Conservation (phyloP, 1,139 yeast species). For the Groenewaldozyma sp. region DNA sequence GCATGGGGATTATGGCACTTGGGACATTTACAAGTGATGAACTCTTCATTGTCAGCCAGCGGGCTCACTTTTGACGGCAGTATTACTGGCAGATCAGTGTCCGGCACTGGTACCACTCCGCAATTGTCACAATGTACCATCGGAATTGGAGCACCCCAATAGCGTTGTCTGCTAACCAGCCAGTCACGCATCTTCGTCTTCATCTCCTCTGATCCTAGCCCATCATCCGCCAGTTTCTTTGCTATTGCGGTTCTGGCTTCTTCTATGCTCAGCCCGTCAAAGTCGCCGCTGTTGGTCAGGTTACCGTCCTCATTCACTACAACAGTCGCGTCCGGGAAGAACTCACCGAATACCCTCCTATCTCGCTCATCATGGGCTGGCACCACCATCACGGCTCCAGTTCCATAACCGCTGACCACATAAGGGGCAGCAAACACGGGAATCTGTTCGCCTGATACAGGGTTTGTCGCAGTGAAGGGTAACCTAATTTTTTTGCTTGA, state of each 20-base stretch:
- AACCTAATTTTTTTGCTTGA: slow-evolving; percentile 60
- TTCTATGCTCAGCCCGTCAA: slow-evolving; percentile 39
- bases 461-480: slow-evolving; percentile 44
- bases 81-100: slow-evolving; percentile 67
- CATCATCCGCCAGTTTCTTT: slow-evolving; percentile 31
- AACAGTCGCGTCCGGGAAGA: slow-evolving; percentile 29
- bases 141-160: slow-evolving; percentile 99
- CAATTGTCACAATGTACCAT: slow-evolving; percentile 76
- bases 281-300: slow-evolving; percentile 41
- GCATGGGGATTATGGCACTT: slow-evolving; percentile 68
- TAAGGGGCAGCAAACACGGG: slow-evolving; percentile 90
- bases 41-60: slow-evolving; percentile 55
- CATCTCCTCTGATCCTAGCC: slow-evolving; percentile 40
- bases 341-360: slow-evolving; percentile 32
- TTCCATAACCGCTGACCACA: slow-evolving; percentile 73
- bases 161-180: slow-evolving; percentile 88
- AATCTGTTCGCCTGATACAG: slow-evolving; percentile 35
- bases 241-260: slow-evolving; percentile 49
- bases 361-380: slow-evolving; percentile 92
- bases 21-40: slow-evolving; percentile 71
- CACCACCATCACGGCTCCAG: slow-evolving; percentile 96
- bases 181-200: slow-evolving; percentile 77
- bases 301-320: slow-evolving; percentile 9
- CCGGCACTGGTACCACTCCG: slow-evolving; percentile 90
- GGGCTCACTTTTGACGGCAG: slow-evolving; percentile 74